A percentile compares a stretch with the other conserved stretches of the same genome.
phyloP scores from a whole-genome alignment of 2,329 filamentous ascomycete species.

The Pyrenophora teres region DNA sequence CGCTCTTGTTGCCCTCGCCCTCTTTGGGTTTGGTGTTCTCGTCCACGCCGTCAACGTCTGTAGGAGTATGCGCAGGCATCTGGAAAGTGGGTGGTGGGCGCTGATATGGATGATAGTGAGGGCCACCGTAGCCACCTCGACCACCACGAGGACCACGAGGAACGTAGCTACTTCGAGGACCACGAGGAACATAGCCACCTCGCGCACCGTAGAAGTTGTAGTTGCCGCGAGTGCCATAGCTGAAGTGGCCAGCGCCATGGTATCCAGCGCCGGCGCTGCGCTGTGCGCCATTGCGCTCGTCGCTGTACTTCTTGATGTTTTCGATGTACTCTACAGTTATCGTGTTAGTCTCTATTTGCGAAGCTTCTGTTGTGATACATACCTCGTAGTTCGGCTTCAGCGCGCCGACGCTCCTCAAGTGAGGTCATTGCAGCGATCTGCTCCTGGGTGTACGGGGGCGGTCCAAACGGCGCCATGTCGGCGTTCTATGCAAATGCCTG shows the following conservation, averaged over 20 bases:
- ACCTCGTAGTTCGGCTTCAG: slow-evolving; percentile 35
- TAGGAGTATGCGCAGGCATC: slow-evolving; percentile 19
- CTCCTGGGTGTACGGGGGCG: slow-evolving; percentile 33
- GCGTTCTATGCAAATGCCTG: background rate
- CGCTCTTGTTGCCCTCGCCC: background rate
- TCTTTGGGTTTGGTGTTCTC: slow-evolving; percentile 7
- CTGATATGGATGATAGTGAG: slow-evolving; percentile 25
- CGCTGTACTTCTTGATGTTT: slow-evolving; percentile 28
- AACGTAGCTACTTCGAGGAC: slow-evolving; percentile 15
- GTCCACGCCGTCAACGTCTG: slow-evolving; percentile 14
- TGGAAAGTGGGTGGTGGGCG: slow-evolving; percentile 9
- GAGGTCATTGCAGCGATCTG: slow-evolving; percentile 32
- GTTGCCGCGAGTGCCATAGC: background rate
- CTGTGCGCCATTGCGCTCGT: slow-evolving; percentile 14
- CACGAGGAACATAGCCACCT: slow-evolving; percentile 13
- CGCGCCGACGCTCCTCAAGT: slow-evolving; percentile 24
- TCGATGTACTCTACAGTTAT: slow-evolving; percentile 22
- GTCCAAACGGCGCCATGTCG: slow-evolving; percentile 30
- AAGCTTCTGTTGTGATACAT: slow-evolving; percentile 21
- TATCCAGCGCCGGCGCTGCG: too few species aligned
- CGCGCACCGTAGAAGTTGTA: slow-evolving; percentile 5
- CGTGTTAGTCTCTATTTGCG: slow-evolving; percentile 13
- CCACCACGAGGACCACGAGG: slow-evolving; percentile 5
- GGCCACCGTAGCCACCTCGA: slow-evolving; percentile 6
- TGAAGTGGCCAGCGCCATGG: slow-evolving; percentile 9